Evolutionary conservation across 345 rosid species (phyloP).

Genomic region (Eucalyptus curtisii): DNA sequence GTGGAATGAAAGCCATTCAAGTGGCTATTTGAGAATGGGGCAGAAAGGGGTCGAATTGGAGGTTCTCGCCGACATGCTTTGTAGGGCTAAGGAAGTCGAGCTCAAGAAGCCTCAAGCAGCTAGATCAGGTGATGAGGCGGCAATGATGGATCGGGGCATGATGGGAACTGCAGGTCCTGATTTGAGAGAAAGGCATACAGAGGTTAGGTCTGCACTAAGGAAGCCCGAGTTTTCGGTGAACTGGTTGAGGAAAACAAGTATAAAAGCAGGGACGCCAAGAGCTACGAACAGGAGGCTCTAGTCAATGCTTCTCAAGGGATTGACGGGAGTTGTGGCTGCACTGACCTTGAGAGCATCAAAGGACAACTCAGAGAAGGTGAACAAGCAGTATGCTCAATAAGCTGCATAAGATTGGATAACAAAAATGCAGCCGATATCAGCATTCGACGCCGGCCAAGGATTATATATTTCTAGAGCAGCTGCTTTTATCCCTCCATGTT

Average conservation of each 20-base stretch:
- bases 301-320: background rate
- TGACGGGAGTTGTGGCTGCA: background rate
- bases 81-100: background rate
- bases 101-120: background rate
- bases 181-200: background rate
- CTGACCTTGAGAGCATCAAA: too few relatives aligned
- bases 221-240: background rate
- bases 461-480: background rate
- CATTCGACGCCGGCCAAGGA: background rate
- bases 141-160: background rate
- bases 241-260: background rate
- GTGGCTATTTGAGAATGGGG: background rate
- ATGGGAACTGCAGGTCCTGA: background rate
- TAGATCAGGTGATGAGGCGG: background rate
- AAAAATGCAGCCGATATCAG: background rate
- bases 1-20: background rate
- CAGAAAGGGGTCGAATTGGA: background rate
- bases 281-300: background rate
- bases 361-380: background rate
- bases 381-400: slow-evolving; percentile 1
- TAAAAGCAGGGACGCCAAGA: background rate
- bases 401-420: slow-evolving; percentile 63
- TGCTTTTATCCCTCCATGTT: slow-evolving; percentile 10
- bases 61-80: background rate
- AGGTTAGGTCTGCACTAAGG: background rate